phyloP scores from a whole-genome alignment of 2,329 filamentous ascomycete species.

The Apiospora sp. region DNA sequence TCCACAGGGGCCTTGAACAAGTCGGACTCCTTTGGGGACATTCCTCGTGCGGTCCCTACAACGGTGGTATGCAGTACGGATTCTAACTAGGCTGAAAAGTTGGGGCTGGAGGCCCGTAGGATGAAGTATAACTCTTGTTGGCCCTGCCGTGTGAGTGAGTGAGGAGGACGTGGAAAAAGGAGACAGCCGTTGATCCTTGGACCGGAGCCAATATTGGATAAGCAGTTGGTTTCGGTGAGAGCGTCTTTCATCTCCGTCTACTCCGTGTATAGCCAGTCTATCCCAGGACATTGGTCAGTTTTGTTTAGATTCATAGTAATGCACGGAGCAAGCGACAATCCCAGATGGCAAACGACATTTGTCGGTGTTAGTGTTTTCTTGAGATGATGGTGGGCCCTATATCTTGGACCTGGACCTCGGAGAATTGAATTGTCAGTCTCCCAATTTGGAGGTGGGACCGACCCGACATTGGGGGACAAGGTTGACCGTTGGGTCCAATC shows the following conservation, averaged over 20 bases:
- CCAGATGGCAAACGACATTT: background rate
- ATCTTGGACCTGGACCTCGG: conserved; percentile 1
- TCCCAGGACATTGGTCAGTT: background rate
- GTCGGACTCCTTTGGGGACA: background rate
- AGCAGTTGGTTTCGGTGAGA: background rate
- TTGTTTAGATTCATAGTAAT: background rate
- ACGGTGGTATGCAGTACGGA: background rate
- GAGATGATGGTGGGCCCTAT: background rate
- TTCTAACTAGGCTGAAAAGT: background rate
- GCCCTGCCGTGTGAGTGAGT: background rate
- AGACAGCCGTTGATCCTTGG: background rate
- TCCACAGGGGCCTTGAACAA: background rate
- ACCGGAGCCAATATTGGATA: background rate
- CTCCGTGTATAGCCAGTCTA: conserved; percentile 2
- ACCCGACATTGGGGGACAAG: background rate
- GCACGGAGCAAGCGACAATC: conserved; percentile 3
- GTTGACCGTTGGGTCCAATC: background rate
- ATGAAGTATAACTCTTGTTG: background rate
- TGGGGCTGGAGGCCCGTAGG: background rate
- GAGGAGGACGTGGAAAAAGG: background rate
- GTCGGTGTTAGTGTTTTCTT: background rate
- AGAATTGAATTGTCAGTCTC: conserved; percentile 3
- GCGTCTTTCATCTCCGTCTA: conserved; percentile 9
- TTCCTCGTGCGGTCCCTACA: background rate
- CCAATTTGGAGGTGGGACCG: background rate